Base-by-base conservation (phyloP, 1,284 basidiomycete genomes). In the Puccinia triticina region DNA sequence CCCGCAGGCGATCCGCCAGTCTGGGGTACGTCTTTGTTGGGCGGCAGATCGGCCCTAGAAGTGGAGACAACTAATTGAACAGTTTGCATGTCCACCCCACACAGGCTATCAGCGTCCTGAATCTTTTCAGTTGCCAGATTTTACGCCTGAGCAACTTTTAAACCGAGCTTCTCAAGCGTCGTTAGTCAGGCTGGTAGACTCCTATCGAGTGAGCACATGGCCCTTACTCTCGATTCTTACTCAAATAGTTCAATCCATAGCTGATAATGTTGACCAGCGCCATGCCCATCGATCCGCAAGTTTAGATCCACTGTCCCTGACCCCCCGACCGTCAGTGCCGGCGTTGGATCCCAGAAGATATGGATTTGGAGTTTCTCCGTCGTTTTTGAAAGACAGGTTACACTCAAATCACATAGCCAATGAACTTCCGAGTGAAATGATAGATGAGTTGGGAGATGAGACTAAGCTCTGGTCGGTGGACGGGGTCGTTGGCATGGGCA, bases 231-330 rank as follows among this genome's bases (percentile, higher is more conserved):
- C n/a, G 48, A 16, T 50, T 61, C 14, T 34, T 34, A 53, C 23
- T 29, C 5, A n/a, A 75, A 0, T 26, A 21, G 21, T 57, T 46
- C 59, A 37, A 57, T 72, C 40, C 53, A 40, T 37, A 23, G 40
- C 57, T 59, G 21, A 26, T 29, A 59, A 26, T 59, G 18, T 11
- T 59, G n/a, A 59, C 21, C 5, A 77, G 77, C 91, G 89, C 0
- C 92, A 93, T 84, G 92, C 92, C 0, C 93, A 94, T 85, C 90
- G 93, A 61, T 93, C 94, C 18, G 93, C 93, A 0, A 89, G 90
- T 78, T 92, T 96, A 69, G 94, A 96, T 86, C 94, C 94, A 0
- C 88, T 96, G 32, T 93, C 94, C 87, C 88, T 96, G 71, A 92
- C 95, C 64, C 91, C 93, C 82, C 91, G 94, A 46, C 93, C 95